Evolutionary conservation across 2,329 filamentous ascomycete genomes (phyloP).

Genomic region (Arachnomyces sp.): DNA sequence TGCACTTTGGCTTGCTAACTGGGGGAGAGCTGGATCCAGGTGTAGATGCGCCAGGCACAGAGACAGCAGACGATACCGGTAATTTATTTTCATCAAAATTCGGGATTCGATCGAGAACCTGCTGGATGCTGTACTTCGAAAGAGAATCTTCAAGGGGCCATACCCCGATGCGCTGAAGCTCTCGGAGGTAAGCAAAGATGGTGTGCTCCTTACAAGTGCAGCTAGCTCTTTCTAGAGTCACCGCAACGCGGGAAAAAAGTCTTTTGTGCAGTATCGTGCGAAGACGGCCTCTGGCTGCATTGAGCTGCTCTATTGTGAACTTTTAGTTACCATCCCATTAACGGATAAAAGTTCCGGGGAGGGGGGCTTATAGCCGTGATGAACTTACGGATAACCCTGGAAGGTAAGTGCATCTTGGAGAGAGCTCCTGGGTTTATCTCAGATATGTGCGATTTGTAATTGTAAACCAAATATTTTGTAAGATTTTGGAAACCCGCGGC

Average conservation of each 20-base stretch:
- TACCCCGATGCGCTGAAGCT: constrained; percentile 1
- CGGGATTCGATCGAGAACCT: not conserved
- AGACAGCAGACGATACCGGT: not conserved
- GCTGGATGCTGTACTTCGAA: not conserved
- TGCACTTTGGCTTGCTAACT: not conserved
- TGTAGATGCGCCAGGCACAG: not conserved
- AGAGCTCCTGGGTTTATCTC: not conserved
- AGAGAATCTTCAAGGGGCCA: not conserved
- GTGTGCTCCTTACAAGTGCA: constrained; percentile 1
- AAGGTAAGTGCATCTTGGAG: not conserved
- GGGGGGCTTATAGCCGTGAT: not conserved
- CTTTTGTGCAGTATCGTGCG: constrained; percentile 2
- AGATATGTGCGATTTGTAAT: not conserved
- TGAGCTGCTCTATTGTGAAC: not conserved
- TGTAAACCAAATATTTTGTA: not conserved
- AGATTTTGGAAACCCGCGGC: not conserved
- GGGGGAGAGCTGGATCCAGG: not conserved
- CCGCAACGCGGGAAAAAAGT: not conserved
- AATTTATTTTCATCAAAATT: not conserved
- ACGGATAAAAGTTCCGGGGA: not conserved
- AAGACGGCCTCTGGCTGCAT: not conserved
- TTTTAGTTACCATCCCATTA: not conserved
- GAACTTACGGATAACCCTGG: constrained; percentile 2
- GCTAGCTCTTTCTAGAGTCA: not conserved
- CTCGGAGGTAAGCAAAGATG: not conserved